phyloP scores from a whole-genome alignment of 768 basidiomycete genomes.

The Tulasnella sp. region DNA sequence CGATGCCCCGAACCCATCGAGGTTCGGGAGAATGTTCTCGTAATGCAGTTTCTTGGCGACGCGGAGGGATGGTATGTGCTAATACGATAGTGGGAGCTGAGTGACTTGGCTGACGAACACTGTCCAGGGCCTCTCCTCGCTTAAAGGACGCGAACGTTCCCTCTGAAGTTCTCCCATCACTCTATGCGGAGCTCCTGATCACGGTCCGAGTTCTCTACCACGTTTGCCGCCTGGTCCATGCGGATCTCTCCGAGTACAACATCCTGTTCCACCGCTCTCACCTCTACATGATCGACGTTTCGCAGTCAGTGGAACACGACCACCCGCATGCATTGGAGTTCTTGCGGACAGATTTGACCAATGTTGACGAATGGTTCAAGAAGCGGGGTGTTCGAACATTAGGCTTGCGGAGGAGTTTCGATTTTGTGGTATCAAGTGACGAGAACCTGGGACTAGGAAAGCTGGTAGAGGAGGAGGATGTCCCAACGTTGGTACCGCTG shows the following conservation, averaged over 20 bases:
- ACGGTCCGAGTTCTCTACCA: slow-evolving; percentile 84
- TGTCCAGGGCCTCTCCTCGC: slow-evolving; percentile 86
- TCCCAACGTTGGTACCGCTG: slow-evolving; percentile 47
- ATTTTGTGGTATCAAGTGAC: slow-evolving; percentile 63
- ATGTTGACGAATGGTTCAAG: slow-evolving; percentile 90
- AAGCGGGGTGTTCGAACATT: slow-evolving; percentile 73
- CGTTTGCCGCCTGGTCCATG: slow-evolving; percentile 91
- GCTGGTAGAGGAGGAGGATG: slow-evolving; percentile 48
- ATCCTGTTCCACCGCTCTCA: slow-evolving; percentile 65
- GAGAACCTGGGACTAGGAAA: slow-evolving; percentile 42
- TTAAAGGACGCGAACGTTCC: slow-evolving; percentile 83
- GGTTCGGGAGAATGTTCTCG: slow-evolving; percentile 94
- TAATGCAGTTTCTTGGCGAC: slow-evolving; percentile 91
- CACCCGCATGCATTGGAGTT: slow-evolving; percentile 97
- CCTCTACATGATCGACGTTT: slow-evolving; percentile 95
- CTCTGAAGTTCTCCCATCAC: slow-evolving; percentile 52
- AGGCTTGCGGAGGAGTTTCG: slow-evolving; percentile 81
- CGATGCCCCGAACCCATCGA: slow-evolving; percentile 87
- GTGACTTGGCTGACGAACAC: neutral
- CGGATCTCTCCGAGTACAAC: slow-evolving; percentile 98
- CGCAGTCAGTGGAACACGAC: slow-evolving; percentile 98
- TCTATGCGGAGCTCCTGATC: slow-evolving; percentile 82
- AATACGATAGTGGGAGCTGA: neutral
- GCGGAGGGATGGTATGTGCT: slow-evolving; percentile 72
- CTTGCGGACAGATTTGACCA: slow-evolving; percentile 86